Percentiles rank a stretch among this genome's conserved stretches.
These are phyloP conservation scores for Camellia lanceoleosa DNA, from an alignment of 148 eudicot genomes.

Conservation along the genomic window DNA sequence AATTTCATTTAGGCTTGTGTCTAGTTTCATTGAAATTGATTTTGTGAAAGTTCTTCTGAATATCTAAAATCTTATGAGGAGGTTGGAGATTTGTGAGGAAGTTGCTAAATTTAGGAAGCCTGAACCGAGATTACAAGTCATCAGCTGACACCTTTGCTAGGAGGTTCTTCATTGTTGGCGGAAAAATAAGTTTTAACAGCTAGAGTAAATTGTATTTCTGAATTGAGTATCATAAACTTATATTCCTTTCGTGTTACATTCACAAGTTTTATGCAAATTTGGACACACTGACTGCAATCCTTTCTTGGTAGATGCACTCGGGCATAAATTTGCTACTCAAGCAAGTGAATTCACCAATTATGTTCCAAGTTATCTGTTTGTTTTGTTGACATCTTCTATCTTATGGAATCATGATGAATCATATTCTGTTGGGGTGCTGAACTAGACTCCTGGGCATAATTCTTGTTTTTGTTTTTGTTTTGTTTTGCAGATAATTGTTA, in stretches of 20 bases:
- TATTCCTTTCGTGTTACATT: too few species aligned
- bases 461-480: neutral
- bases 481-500: constrained; percentile 19
- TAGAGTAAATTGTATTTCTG: too few species aligned
- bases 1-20: neutral
- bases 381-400: constrained; percentile 68
- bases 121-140: neutral
- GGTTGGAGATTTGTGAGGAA: neutral
- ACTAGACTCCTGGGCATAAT: neutral
- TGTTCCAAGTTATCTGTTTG: constrained; percentile 27
- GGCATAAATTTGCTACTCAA: neutral
- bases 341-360: neutral
- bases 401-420: constrained; percentile 20
- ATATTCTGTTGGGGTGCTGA: neutral
- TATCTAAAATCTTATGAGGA: neutral
- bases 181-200: too few species aligned
- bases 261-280: neutral
- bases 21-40: neutral
- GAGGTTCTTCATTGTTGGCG: neutral
- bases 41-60: neutral
- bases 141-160: neutral
- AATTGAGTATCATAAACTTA: too few species aligned
- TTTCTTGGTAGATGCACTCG: neutral
- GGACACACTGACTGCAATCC: too few species aligned
- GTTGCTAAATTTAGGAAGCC: neutral